These are phyloP conservation scores for Suillus lakei DNA, from an alignment of 768 basidiomycete species.

Conservation along the genomic window DNA sequence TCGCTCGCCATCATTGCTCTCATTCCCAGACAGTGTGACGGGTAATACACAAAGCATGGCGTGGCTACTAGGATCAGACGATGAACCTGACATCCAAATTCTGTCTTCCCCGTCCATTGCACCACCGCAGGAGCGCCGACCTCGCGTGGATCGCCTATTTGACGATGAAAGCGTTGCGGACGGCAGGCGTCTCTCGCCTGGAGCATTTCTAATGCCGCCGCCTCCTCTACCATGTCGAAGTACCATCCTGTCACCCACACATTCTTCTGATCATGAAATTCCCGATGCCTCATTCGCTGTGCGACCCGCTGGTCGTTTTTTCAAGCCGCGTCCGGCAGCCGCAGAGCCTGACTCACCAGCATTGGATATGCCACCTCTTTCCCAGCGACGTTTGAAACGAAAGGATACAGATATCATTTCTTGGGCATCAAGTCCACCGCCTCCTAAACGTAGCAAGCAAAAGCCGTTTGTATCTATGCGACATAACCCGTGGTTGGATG, in stretches of 20 bases:
- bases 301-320: conserved; percentile 40
- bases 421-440: conserved; percentile 25
- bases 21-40: conserved; percentile 10
- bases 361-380: conserved; percentile 37
- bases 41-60: conserved; percentile 50
- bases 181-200: conserved; percentile 22
- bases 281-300: conserved; percentile 52
- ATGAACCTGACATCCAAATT: conserved; percentile 56
- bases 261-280: conserved; percentile 26
- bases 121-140: conserved; percentile 14
- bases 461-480: conserved; percentile 40
- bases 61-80: conserved; percentile 73
- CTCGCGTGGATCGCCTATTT: conserved; percentile 6
- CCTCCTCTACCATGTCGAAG: conserved; percentile 37
- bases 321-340: conserved; percentile 29
- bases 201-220: conserved; percentile 35
- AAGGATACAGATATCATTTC: conserved; percentile 31
- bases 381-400: conserved; percentile 31
- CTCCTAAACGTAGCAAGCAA: conserved; percentile 18
- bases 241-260: conserved; percentile 24
- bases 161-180: conserved; percentile 29
- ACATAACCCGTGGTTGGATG: conserved; percentile 58
- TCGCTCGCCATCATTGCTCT: conserved; percentile 20
- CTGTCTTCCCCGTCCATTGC: conserved; percentile 53
- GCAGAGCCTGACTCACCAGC: conserved; percentile 35